Evolutionary conservation across 1,284 basidiomycete species (phyloP).

Genomic region (Moniliella sp.): DNA sequence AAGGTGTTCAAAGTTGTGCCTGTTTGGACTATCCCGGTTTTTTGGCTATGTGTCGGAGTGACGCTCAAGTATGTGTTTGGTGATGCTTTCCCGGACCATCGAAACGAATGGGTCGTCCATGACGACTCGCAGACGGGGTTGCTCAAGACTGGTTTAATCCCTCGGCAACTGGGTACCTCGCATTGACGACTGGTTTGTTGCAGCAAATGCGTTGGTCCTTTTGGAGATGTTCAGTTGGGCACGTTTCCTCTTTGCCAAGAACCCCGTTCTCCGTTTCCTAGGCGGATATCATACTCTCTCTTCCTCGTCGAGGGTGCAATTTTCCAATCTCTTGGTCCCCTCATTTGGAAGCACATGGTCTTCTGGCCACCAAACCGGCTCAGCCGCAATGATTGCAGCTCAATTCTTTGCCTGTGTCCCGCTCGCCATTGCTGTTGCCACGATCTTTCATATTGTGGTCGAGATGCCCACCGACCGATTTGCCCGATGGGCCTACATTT

Average conservation of each 20-base stretch:
- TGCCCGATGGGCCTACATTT: conserved; percentile 2
- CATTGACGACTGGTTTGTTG: conserved; percentile 2
- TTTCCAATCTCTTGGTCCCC: conserved; percentile 1
- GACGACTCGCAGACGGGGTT: conserved; percentile 9
- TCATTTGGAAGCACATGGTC: conserved; percentile 1
- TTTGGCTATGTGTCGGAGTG: conserved; percentile 4
- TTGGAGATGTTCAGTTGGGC: conserved; percentile 1
- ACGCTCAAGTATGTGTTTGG: conserved; percentile 12
- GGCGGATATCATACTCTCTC: conserved; percentile 1
- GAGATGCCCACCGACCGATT: conserved; percentile 1
- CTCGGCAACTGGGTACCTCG: conserved; percentile 3
- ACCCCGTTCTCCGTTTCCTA: background rate
- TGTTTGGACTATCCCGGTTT: background rate
- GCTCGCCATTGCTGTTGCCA: conserved; percentile 1
- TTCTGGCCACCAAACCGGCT: too few species aligned
- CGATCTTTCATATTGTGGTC: conserved; percentile 2
- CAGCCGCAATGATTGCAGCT: conserved; percentile 4
- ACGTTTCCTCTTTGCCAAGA: background rate
- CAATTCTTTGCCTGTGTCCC: conserved; percentile 8
- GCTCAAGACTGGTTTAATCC: conserved; percentile 7
- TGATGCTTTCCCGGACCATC: conserved; percentile 5
- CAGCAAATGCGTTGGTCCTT: conserved; percentile 1
- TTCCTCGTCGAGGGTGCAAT: conserved; percentile 1
- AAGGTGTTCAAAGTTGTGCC: background rate
- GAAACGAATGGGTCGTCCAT: conserved; percentile 9